Evolutionary conservation across 352 stramenopile genomes (phyloP), one percentile per base, ranked within the genome.

Genomic region (Phytophthora pini): DNA sequence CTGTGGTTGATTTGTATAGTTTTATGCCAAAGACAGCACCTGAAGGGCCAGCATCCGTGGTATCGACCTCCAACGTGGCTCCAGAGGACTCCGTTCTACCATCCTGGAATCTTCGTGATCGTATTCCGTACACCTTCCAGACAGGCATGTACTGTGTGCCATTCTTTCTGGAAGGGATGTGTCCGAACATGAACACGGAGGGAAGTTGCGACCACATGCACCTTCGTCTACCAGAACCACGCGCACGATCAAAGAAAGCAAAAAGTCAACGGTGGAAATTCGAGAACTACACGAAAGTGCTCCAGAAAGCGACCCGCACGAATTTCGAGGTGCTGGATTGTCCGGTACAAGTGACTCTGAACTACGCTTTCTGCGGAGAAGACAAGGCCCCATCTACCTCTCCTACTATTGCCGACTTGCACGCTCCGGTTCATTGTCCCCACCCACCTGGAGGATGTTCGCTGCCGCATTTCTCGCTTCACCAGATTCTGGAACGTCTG

Each of bases 121-220:
- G 77, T 9, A 80, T 82, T 20, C 80, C 82, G 27, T 92, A 89
- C 64, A 89, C 77, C 5, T 90, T 70, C 36, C 73, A 71, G 13
- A 88, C 79, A 1, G 79, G 74, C 12, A 83, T 65, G 34, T 87
- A 86, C 60, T 93, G 84, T 29, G 10, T 54, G 5, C 53, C 72
- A 5, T 91, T 89, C 44, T 76, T 90, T 13, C 41, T 79, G 27
- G 60, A 79, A 11, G 77, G 69, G 2, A 20, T 74, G 3, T 93
- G 84, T 52, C 72, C 79, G 1, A 61, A 34, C 4, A 34, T 86
- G 20, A 49, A 56, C 9, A 65, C 47, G 4, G 73, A 69, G 4
- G 56, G 77, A 34, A 40, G 39, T 15, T 92, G 84, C n/a, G 68
- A 81, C 11, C 27, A 57, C 7, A 46, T 84, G 5, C 84, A 91